phyloP scores from a whole-genome alignment of 2,329 filamentous ascomycete species.

The Calonectria fujianensis region DNA sequence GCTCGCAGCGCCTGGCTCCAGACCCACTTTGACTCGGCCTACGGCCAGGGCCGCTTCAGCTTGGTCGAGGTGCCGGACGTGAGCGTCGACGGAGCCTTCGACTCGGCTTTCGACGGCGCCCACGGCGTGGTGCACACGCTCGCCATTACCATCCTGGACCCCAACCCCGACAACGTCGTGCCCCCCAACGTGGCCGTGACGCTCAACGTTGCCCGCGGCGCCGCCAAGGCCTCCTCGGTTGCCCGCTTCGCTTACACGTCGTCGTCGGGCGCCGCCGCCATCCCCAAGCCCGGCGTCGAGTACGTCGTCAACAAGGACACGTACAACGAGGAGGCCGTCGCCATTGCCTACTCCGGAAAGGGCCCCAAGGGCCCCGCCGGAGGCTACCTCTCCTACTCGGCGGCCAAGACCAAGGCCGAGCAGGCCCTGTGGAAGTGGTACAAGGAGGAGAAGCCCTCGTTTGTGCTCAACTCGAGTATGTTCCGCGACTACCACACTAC shows the following conservation, averaged over 20 bases:
- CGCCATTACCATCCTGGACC: conserved; percentile 55
- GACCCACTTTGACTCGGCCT: conserved; percentile 54
- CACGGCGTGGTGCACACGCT: conserved; percentile 62
- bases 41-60: conserved; percentile 58
- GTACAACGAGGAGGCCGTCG: conserved; percentile 33
- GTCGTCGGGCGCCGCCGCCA: conserved; percentile 8
- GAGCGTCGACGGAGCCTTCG: conserved; percentile 48
- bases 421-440: conserved; percentile 36
- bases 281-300: conserved; percentile 26
- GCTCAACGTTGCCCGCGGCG: conserved; percentile 8
- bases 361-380: conserved; percentile 22
- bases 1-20: conserved; percentile 52
- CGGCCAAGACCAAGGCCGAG: conserved; percentile 36
- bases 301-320: conserved; percentile 25
- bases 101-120: conserved; percentile 54
- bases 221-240: conserved; percentile 4
- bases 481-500: not conserved
- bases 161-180: conserved; percentile 39
- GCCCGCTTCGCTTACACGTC: conserved; percentile 36
- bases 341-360: conserved; percentile 23
- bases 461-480: conserved; percentile 32
- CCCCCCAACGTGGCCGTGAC: conserved; percentile 23
- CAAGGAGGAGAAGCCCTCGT: conserved; percentile 26
- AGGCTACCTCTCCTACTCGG: conserved; percentile 27
- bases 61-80: conserved; percentile 60